These are phyloP conservation scores for Talaromyces pinophilus DNA, from an alignment of 2,329 filamentous ascomycete species.

Conservation along the genomic window DNA sequence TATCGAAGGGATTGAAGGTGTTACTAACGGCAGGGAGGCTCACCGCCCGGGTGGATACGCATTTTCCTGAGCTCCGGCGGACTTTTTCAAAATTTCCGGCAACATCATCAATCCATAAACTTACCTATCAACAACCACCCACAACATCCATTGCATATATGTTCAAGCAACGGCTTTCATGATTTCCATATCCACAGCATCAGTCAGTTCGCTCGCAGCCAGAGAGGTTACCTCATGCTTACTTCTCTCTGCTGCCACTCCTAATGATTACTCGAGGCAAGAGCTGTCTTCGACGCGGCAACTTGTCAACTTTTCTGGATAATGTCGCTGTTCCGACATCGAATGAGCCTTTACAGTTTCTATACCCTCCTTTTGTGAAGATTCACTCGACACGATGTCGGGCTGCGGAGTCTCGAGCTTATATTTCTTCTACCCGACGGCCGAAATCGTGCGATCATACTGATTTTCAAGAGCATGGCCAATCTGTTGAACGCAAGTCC, in stretches of 20 bases:
- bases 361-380: conserved; percentile 47
- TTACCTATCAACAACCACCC: neutral
- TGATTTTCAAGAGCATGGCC: neutral
- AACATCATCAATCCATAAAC: neutral
- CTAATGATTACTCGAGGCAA: conserved; percentile 49
- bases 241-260: conserved; percentile 19
- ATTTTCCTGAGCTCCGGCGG: conserved; percentile 6
- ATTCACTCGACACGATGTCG: conserved; percentile 28
- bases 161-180: conserved; percentile 2
- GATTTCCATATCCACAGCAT: neutral
- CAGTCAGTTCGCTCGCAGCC: neutral
- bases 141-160: neutral
- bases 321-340: conserved; percentile 37
- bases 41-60: conserved; percentile 8
- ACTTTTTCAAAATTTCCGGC: conserved; percentile 18
- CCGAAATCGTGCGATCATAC: conserved; percentile 1
- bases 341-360: conserved; percentile 49
- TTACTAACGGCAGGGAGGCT: conserved; percentile 11
- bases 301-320: conserved; percentile 39
- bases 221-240: conserved; percentile 14
- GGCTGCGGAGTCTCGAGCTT: conserved; percentile 18
- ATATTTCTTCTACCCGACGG: conserved; percentile 18
- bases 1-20: neutral
- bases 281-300: conserved; percentile 44
- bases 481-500: neutral